Evolutionary conservation across 768 basidiomycete species (phyloP).

Genomic region (Rhodotorula kratochvilovae): DNA sequence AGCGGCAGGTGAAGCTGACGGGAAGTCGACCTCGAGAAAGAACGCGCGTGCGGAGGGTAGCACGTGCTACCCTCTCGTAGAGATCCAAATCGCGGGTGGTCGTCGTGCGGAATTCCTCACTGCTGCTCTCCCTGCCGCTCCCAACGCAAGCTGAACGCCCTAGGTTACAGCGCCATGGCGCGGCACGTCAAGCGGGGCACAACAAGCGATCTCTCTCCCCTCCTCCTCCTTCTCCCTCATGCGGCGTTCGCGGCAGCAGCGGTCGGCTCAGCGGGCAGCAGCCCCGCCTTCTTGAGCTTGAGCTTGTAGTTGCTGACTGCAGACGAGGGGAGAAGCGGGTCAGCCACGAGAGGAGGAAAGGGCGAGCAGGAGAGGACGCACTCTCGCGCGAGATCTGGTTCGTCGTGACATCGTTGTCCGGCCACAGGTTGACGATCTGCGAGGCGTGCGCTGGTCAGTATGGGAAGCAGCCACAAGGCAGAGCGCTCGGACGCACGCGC

Average conservation of each 20-base stretch:
- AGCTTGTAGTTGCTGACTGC: conserved; percentile 32
- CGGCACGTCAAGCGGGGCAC: background rate
- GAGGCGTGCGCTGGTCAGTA: background rate
- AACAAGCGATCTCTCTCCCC: no score
- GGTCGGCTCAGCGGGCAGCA: conserved; percentile 1
- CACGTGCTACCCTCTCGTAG: no score
- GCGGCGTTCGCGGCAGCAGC: no score
- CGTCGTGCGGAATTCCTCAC: no score
- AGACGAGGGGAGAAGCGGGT: no score
- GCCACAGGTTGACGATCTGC: conserved; percentile 34
- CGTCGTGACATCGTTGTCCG: conserved; percentile 12
- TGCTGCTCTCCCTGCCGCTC: no score
- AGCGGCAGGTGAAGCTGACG: no score
- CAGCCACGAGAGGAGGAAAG: background rate
- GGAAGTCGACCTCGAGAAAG: no score
- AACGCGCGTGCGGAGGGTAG: no score
- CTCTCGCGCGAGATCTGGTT: conserved; percentile 41
- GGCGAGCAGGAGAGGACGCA: background rate
- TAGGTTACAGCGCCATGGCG: no score
- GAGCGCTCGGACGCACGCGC: conserved; percentile 53
- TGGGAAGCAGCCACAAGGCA: background rate
- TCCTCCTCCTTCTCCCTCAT: background rate
- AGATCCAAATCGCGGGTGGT: no score
- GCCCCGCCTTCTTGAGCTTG: conserved; percentile 26
- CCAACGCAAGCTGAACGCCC: no score